A percentile compares a stretch with the other conserved stretches of the same genome.
These are phyloP conservation scores for Gastrodia elata DNA, from an alignment of 106 monocot genomes.

Conservation along the genomic window DNA sequence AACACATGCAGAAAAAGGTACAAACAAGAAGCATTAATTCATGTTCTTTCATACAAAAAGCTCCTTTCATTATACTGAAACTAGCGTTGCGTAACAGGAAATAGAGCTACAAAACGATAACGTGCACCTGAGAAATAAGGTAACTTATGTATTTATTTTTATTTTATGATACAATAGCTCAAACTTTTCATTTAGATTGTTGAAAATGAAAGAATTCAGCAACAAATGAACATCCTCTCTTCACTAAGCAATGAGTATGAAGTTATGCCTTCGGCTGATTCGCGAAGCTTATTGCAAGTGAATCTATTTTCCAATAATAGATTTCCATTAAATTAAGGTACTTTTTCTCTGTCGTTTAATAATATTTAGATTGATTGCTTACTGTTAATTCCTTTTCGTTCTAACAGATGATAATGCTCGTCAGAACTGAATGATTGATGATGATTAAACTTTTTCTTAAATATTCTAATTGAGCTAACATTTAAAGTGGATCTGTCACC, in stretches of 20 bases:
- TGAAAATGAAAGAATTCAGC: slow-evolving; percentile 31
- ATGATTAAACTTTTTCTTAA: background rate
- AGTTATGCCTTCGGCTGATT: slow-evolving; percentile 28
- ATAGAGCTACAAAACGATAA: slow-evolving; percentile 40
- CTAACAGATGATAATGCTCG: background rate
- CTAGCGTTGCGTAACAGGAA: slow-evolving; percentile 20
- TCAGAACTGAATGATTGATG: background rate
- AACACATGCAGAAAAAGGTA: slow-evolving; percentile 45
- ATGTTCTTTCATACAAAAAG: background rate
- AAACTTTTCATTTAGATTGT: slow-evolving; percentile 32
- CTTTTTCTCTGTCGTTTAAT: background rate
- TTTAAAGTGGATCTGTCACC: too few relatives aligned
- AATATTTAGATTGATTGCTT: background rate
- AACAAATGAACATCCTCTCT: slow-evolving; percentile 21
- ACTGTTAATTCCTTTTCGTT: background rate
- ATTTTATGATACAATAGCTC: too few relatives aligned
- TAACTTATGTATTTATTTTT: too few relatives aligned
- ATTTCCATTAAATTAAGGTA: slow-evolving; percentile 7
- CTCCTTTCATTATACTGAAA: background rate
- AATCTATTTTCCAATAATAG: slow-evolving; percentile 21
- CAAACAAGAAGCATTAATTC: background rate
- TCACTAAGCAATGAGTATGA: slow-evolving; percentile 17
- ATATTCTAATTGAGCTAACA: too few relatives aligned
- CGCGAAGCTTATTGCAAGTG: slow-evolving; percentile 26
- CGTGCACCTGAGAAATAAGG: slow-evolving; percentile 36